Evolutionary conservation across 495 filamentous ascomycete genomes (phyloP).

Genomic region (Cladorrhinum samala): DNA sequence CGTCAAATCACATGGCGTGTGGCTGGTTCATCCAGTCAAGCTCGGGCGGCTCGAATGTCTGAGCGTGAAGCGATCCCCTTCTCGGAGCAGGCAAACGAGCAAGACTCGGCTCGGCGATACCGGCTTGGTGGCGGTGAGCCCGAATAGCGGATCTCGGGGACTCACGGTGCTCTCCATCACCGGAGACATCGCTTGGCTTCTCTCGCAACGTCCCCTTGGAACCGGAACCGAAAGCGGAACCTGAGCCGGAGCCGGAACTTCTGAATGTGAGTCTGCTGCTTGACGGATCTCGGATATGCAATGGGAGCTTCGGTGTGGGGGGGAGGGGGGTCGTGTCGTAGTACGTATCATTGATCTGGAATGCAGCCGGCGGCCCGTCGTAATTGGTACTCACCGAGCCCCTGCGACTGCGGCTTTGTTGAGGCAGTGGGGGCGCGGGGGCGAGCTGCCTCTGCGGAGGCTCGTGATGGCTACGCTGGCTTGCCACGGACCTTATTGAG

Average conservation of each 20-base stretch:
- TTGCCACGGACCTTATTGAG: slow-evolving; percentile 11
- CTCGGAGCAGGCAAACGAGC: not conserved
- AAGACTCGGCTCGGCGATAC: not conserved
- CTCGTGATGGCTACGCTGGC: not conserved
- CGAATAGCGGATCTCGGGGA: not conserved
- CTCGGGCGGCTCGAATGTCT: slow-evolving; percentile 1
- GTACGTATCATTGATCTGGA: slow-evolving; percentile 16
- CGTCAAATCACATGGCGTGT: slow-evolving; percentile 6
- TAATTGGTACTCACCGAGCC: slow-evolving; percentile 1
- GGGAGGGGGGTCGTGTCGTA: slow-evolving; percentile 19
- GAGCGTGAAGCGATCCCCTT: slow-evolving; percentile 5
- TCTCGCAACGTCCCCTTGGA: not conserved
- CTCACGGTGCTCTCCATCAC: not conserved
- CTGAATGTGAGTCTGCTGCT: not conserved
- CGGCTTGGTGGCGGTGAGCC: not conserved
- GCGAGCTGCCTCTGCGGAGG: not conserved
- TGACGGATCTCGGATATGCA: not conserved
- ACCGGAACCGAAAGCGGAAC: not conserved
- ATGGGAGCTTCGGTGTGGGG: not conserved
- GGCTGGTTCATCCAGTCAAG: slow-evolving; percentile 6
- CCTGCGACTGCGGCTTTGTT: slow-evolving; percentile 11
- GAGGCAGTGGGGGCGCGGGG: not conserved
- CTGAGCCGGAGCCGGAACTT: not conserved
- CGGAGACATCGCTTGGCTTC: not conserved
- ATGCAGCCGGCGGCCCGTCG: not conserved